Evolutionary conservation across 129 eudicot genomes (phyloP).

Genomic region (Logfia minima): DNA sequence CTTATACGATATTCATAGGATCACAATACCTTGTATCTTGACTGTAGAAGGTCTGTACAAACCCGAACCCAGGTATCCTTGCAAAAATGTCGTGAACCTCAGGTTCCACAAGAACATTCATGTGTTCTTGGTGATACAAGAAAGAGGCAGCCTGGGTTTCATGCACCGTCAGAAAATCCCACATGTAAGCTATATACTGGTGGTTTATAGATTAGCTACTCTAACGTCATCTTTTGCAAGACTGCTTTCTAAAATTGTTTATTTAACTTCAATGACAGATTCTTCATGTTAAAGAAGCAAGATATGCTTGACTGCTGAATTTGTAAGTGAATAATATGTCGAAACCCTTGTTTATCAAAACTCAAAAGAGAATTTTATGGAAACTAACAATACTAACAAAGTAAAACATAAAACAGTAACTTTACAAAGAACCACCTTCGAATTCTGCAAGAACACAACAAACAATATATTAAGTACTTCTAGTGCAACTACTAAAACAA

Average conservation of each 20-base stretch:
- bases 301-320: not conserved
- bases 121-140: constrained; percentile 85
- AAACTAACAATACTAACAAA: not conserved
- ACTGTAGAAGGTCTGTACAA: constrained; percentile 93
- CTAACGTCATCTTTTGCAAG: not conserved
- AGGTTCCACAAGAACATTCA: constrained; percentile 97
- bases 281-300: not conserved
- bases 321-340: not conserved
- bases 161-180: constrained; percentile 20
- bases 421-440: not conserved
- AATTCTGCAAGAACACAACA: not conserved
- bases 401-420: not conserved
- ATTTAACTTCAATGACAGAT: constrained; percentile 11
- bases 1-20: not conserved
- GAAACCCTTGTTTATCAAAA: not conserved
- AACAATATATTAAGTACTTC: not conserved
- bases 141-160: constrained; percentile 81
- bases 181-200: not conserved
- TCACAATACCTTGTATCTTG: constrained; percentile 88
- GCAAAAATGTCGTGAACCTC: constrained; percentile 97
- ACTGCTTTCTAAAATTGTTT: not conserved
- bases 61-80: constrained; percentile 95
- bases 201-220: not conserved
- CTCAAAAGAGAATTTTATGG: not conserved
- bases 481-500: not conserved